Base-by-base conservation (phyloP, 2,329 filamentous ascomycete species). In the Neopestalotiopsis sp. region DNA sequence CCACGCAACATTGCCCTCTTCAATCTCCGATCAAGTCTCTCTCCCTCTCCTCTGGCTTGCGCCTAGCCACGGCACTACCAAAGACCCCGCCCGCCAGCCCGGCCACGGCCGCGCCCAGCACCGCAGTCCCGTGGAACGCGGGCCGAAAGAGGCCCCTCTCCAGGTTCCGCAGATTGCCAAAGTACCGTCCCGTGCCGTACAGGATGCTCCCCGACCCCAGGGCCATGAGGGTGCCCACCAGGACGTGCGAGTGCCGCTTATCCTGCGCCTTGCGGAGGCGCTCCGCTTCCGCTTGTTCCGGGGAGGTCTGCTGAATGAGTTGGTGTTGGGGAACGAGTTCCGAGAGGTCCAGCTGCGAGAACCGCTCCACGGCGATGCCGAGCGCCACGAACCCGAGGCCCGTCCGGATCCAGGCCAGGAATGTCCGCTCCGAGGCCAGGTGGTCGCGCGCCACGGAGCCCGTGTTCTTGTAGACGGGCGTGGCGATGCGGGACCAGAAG, bases 391-490 rank as follows among this genome's bases (percentile, higher is more conserved):
- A 86, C 5, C 84, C 85, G 4, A 87, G 81, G 0, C 84, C 84
- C 3, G 83, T 86, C 12, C 85, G 80, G 12, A 84, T 82, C 85
- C 84, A 87, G 38, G 84, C 83, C 24, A 87, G 81, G 72, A 85
- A 86, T 2, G 84, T 88, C 12, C 85, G 82, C 74, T 88, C 86
- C 59, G 83, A 84, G 24, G 86, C 86, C 42, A 87, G 84, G 69
- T 88, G 84, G 72, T 88, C 86, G 57, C 84, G 82, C 10, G 85
- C 84, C 34, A 84, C 79, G 13, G 81, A 84, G 67, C 84, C 84
- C 9, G 82, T 84, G 75, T 86, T 86, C 68, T 81, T 77, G 73
- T 76, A 77, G 49, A 74, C 28, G 3, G 76, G 76, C n/a, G 75
- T 72, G 60, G 70, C 62, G 65, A 74, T 61, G 14, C 69, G 68